These are phyloP conservation scores for Aspergillus sp. DNA, from an alignment of 2,329 filamentous ascomycete genomes.

Conservation along the genomic window DNA sequence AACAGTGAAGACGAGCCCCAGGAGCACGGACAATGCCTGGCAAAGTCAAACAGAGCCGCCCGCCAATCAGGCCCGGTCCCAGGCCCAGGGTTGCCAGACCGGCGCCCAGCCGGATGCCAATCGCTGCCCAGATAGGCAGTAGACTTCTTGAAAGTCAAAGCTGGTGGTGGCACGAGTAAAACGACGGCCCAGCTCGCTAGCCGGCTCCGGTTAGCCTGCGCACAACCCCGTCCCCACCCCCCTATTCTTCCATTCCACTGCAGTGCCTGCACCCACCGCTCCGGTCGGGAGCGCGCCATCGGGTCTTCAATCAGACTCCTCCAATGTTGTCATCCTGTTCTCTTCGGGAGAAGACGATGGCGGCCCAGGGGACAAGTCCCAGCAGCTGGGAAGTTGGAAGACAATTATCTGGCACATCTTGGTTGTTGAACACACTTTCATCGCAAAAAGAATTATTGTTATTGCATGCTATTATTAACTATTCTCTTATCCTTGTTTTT, in stretches of 20 bases:
- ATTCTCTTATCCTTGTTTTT: neutral
- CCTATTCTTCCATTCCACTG: constrained; percentile 11
- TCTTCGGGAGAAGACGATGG: neutral
- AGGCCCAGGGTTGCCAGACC: neutral
- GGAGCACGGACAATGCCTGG: neutral
- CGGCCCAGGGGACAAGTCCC: no score
- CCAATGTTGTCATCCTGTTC: neutral
- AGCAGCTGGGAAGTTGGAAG: no score
- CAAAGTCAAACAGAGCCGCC: neutral
- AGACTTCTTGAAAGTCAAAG: no score
- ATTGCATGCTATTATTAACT: no score
- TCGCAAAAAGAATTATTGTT: no score
- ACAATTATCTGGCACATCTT: no score
- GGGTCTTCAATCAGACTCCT: neutral
- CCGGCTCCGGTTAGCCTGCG: neutral
- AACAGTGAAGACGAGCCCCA: neutral
- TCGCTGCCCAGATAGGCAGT: no score
- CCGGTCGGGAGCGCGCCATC: constrained; percentile 16
- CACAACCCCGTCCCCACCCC: constrained; percentile 2
- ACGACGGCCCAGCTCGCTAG: constrained; percentile 13
- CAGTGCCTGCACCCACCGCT: constrained; percentile 16
- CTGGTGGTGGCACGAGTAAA: no score
- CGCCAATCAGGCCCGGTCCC: neutral
- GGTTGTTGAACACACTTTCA: no score
- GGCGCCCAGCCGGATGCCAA: no score